These are phyloP conservation scores for Castanea mollissima DNA, from an alignment of 306 rosid genomes.

Conservation along the genomic window DNA sequence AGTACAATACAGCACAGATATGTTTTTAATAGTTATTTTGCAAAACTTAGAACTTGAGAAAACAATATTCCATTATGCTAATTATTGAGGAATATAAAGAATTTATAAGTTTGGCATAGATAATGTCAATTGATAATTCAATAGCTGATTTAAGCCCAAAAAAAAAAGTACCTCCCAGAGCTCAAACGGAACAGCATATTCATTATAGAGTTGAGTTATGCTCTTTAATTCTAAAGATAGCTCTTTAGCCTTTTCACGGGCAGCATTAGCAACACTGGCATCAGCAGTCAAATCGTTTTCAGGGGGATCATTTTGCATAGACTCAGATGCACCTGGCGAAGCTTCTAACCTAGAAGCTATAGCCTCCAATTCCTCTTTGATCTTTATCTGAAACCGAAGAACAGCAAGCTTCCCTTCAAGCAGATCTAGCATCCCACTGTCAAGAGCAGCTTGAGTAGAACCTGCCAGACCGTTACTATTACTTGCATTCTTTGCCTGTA, in stretches of 20 bases:
- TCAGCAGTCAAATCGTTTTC: slow-evolving; percentile 39
- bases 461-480: slow-evolving; percentile 58
- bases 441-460: slow-evolving; percentile 63
- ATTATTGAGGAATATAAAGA: slow-evolving; percentile 6
- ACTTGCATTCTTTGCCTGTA: slow-evolving; percentile 84
- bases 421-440: slow-evolving; percentile 83
- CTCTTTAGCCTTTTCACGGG: slow-evolving; percentile 68
- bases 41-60: neutral
- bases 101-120: neutral
- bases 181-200: slow-evolving; percentile 91
- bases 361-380: slow-evolving; percentile 82
- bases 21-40: neutral
- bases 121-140: neutral
- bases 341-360: slow-evolving; percentile 66
- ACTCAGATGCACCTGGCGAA: slow-evolving; percentile 47
- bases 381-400: slow-evolving; percentile 90
- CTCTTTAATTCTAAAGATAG: slow-evolving; percentile 76
- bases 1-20: neutral
- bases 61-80: neutral
- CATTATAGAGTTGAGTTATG: slow-evolving; percentile 93
- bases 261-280: slow-evolving; percentile 43
- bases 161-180: slow-evolving; percentile 88
- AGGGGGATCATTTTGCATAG: slow-evolving; percentile 48
- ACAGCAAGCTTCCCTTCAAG: slow-evolving; percentile 99
- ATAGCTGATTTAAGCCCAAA: neutral